Evolutionary conservation across 2,329 filamentous ascomycete species (phyloP).

Genomic region (Monosporascus sp.): DNA sequence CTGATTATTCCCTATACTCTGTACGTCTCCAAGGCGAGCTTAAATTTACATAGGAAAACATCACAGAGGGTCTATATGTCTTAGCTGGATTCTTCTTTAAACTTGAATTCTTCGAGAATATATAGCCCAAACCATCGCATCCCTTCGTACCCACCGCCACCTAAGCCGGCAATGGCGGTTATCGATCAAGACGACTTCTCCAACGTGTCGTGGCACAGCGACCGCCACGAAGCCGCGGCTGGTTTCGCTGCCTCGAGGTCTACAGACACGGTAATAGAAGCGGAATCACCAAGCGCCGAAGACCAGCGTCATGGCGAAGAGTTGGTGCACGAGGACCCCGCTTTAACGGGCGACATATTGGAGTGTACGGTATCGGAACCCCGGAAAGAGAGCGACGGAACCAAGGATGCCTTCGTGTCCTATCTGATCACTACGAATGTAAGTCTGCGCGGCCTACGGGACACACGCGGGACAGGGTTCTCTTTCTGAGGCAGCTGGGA

Average conservation of each 20-base stretch:
- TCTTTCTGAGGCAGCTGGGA: not conserved
- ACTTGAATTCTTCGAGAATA: no score
- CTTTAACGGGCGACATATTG: slow-evolving; percentile 66
- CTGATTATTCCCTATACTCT: no score
- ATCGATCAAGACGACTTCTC: slow-evolving; percentile 68
- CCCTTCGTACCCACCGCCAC: not conserved
- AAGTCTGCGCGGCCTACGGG: slow-evolving; percentile 15
- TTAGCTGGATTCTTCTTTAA: no score
- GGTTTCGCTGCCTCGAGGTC: slow-evolving; percentile 18
- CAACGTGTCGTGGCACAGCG: slow-evolving; percentile 71
- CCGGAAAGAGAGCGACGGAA: slow-evolving; percentile 92
- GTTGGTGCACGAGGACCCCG: slow-evolving; percentile 43
- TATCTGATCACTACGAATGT: slow-evolving; percentile 91
- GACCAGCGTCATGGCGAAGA: slow-evolving; percentile 38
- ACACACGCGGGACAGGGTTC: not conserved
- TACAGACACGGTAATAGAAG: slow-evolving; percentile 18
- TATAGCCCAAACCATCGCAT: not conserved
- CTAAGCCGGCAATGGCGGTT: slow-evolving; percentile 33
- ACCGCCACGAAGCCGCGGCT: slow-evolving; percentile 42
- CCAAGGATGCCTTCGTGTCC: slow-evolving; percentile 93
- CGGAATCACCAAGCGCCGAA: slow-evolving; percentile 20
- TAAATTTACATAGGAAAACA: no score
- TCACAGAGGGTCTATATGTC: no score
- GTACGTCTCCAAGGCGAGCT: no score
- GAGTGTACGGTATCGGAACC: slow-evolving; percentile 80